These are phyloP conservation scores for Wallacemonas sp. DNA, from an alignment of 208 protist genomes.

Conservation along the genomic window DNA sequence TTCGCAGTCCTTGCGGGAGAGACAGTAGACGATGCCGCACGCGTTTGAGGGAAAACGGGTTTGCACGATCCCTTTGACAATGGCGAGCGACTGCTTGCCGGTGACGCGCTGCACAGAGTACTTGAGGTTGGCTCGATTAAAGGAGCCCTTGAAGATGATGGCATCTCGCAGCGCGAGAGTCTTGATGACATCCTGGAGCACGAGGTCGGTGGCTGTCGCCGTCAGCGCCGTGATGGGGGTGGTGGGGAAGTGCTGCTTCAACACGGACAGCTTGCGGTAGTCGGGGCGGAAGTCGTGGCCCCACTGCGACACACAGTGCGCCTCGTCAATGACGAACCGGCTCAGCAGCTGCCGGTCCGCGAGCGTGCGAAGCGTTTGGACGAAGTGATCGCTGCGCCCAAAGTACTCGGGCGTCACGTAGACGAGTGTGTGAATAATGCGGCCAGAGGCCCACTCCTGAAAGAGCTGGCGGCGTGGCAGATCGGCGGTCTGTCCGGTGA, in stretches of 20 bases:
- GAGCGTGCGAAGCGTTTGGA: slow-evolving; percentile 45
- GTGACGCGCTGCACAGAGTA: slow-evolving; percentile 70
- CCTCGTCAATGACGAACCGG: slow-evolving; percentile 95
- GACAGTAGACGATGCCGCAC: slow-evolving; percentile 88
- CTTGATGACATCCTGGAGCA: slow-evolving; percentile 89
- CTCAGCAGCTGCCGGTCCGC: slow-evolving; percentile 50
- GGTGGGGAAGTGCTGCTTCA: slow-evolving; percentile 65
- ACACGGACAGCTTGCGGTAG: slow-evolving; percentile 72
- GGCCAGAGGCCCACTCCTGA: slow-evolving; percentile 54
- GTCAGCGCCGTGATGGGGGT: slow-evolving; percentile 83
- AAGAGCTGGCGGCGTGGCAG: slow-evolving; percentile 57
- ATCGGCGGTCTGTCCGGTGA: slow-evolving; percentile 78
- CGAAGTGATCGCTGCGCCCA: slow-evolving; percentile 77
- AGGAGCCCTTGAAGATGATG: slow-evolving; percentile 82
- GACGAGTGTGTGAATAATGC: slow-evolving; percentile 66
- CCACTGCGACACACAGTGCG: slow-evolving; percentile 97
- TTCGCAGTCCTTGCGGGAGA: slow-evolving; percentile 82
- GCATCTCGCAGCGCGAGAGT: slow-evolving; percentile 55
- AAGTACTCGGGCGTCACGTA: slow-evolving; percentile 91
- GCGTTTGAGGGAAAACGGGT: slow-evolving; percentile 52
- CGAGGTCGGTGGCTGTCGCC: slow-evolving; percentile 78
- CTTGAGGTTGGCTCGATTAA: slow-evolving; percentile 77
- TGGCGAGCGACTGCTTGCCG: slow-evolving; percentile 33
- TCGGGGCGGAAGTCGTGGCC: slow-evolving; percentile 95
- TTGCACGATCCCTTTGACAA: slow-evolving; percentile 67